Evolutionary conservation across 176 grass and related monocot species (phyloP).

Genomic region (Oryza coarctata): DNA sequence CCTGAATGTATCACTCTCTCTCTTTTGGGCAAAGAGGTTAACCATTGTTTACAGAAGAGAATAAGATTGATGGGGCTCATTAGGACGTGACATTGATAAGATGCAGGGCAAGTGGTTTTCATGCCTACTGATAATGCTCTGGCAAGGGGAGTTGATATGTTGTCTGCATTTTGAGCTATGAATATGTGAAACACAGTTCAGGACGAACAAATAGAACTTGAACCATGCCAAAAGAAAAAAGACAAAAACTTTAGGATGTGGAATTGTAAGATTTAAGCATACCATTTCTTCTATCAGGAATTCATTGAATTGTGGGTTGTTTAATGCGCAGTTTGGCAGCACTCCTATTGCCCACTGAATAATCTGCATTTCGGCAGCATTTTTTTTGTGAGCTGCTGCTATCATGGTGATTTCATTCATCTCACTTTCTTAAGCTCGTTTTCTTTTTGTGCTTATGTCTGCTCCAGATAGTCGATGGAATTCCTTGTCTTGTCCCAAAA

Average conservation of each 20-base stretch:
- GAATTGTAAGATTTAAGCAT: background rate
- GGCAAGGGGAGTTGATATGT: background rate
- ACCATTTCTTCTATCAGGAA: background rate
- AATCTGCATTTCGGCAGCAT: background rate
- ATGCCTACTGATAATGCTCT: background rate
- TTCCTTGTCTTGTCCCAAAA: slow-evolving; percentile 72
- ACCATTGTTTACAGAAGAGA: background rate
- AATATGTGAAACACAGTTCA: background rate
- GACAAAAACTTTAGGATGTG: background rate
- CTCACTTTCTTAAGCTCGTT: background rate
- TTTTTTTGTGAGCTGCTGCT: background rate
- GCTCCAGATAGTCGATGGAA: slow-evolving; percentile 69
- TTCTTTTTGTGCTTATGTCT: background rate
- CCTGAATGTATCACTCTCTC: background rate
- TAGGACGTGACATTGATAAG: slow-evolving; percentile 15
- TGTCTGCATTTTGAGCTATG: slow-evolving; percentile 6
- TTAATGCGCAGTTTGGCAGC: background rate
- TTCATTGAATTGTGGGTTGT: background rate
- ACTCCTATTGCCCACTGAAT: background rate
- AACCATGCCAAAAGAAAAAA: background rate
- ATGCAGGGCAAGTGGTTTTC: slow-evolving; percentile 2
- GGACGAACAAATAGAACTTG: background rate
- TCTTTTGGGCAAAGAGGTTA: background rate
- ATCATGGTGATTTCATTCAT: background rate
- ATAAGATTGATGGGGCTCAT: background rate